These are phyloP conservation scores for Gillenia trifoliata DNA, from an alignment of 306 rosid species.

Conservation along the genomic window DNA sequence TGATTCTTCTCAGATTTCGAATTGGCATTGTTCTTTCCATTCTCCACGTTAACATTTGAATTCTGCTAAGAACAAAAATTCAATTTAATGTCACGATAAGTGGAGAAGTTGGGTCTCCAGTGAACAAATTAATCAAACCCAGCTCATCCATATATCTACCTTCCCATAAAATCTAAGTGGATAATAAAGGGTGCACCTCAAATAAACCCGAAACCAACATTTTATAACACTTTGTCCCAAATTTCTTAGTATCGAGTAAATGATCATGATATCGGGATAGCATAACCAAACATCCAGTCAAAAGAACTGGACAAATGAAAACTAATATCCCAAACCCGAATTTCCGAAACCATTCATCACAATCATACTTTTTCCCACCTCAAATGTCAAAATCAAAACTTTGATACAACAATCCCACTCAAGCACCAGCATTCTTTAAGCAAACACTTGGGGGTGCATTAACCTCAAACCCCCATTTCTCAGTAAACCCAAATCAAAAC, in stretches of 20 bases:
- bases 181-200: background rate
- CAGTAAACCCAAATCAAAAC: background rate
- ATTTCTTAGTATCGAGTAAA: background rate
- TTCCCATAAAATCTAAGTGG: background rate
- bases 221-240: background rate
- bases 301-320: background rate
- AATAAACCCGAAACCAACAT: background rate
- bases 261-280: background rate
- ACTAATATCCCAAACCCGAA: background rate
- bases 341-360: background rate
- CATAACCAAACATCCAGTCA: background rate
- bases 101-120: background rate
- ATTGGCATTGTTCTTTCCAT: constrained; percentile 30
- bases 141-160: background rate
- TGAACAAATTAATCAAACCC: background rate
- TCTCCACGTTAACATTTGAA: constrained; percentile 52
- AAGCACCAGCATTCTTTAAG: background rate
- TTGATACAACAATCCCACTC: background rate
- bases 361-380: background rate
- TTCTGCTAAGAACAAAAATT: constrained; percentile 29
- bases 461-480: background rate
- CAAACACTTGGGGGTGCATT: background rate
- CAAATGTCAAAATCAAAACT: background rate
- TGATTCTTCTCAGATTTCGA: constrained; percentile 48
- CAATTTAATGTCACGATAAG: background rate